These are phyloP conservation scores for Hapsidospora chrysogenum DNA, from an alignment of 495 filamentous ascomycete species.

Conservation along the genomic window DNA sequence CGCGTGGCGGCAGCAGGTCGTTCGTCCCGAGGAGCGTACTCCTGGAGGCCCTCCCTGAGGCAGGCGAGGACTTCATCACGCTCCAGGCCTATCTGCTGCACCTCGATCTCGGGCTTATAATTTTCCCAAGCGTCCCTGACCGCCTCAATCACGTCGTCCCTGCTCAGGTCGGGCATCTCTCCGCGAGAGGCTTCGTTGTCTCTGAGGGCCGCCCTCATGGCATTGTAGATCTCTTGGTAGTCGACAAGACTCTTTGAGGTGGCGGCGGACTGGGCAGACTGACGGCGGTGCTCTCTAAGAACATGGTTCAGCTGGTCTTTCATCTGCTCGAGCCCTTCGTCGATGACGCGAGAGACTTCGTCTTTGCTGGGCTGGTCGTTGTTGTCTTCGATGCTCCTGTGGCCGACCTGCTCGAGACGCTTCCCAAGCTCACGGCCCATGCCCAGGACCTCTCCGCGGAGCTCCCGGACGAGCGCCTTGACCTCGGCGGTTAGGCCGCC, in stretches of 20 bases:
- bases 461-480: conserved; percentile 72
- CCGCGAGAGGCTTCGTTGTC: conserved; percentile 39
- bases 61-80: conserved; percentile 76
- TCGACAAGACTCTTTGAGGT: conserved; percentile 30
- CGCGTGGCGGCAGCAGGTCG: conserved; percentile 36
- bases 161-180: conserved; percentile 24
- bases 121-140: conserved; percentile 80
- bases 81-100: conserved; percentile 78
- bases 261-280: conserved; percentile 33
- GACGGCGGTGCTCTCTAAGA: conserved; percentile 55
- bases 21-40: conserved; percentile 43
- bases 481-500: conserved; percentile 80
- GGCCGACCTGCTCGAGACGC: conserved; percentile 50
- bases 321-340: conserved; percentile 63
- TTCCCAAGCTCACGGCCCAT: conserved; percentile 81
- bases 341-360: conserved; percentile 61
- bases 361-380: conserved; percentile 38
- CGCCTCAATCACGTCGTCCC: conserved; percentile 71
- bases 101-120: conserved; percentile 80
- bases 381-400: conserved; percentile 29
- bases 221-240: conserved; percentile 63
- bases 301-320: conserved; percentile 62
- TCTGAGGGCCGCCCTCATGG: conserved; percentile 59
- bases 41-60: conserved; percentile 64
- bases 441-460: conserved; percentile 81